Percentiles rank a stretch among this genome's conserved stretches.
phyloP scores from a whole-genome alignment of 495 filamentous ascomycete species.

The Patellaria atrata region DNA sequence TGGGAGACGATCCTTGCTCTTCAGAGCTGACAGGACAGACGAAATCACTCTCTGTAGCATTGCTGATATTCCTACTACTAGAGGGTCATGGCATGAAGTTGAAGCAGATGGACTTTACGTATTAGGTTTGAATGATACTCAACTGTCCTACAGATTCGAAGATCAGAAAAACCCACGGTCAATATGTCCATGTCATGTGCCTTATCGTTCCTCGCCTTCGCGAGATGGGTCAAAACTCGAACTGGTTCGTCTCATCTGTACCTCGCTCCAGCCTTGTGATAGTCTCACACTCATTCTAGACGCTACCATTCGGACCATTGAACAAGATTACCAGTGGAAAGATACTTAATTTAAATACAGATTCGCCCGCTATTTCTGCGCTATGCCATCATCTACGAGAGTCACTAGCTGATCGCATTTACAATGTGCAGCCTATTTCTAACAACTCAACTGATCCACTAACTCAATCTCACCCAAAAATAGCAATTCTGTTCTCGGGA shows the following conservation, averaged over 20 bases:
- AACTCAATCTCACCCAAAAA: constrained; percentile 19
- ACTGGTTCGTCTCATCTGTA: too few species aligned
- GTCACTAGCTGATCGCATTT: constrained; percentile 13
- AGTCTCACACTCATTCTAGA: neutral
- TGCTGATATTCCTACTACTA: constrained; percentile 39
- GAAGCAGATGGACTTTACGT: constrained; percentile 65
- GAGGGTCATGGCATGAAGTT: constrained; percentile 57
- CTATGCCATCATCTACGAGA: constrained; percentile 1
- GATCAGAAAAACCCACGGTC: too few species aligned
- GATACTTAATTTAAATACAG: too few species aligned
- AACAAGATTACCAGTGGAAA: constrained; percentile 44
- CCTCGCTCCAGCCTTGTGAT: neutral
- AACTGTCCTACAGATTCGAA: too few species aligned
- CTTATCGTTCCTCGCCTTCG: too few species aligned
- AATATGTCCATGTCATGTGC: too few species aligned
- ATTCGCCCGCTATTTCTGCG: too few species aligned
- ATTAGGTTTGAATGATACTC: constrained; percentile 47
- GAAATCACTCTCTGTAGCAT: constrained; percentile 62
- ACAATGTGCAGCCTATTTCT: constrained; percentile 15
- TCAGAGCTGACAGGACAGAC: constrained; percentile 30
- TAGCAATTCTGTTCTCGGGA: constrained; percentile 86
- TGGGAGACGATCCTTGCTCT: constrained; percentile 69
- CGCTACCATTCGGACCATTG: constrained; percentile 37
- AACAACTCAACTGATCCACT: neutral
- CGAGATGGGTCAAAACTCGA: too few species aligned